Conservation (phyloP, 371 early-diverging fungal genomes). For the Rhizopus arrhizus region DNA sequence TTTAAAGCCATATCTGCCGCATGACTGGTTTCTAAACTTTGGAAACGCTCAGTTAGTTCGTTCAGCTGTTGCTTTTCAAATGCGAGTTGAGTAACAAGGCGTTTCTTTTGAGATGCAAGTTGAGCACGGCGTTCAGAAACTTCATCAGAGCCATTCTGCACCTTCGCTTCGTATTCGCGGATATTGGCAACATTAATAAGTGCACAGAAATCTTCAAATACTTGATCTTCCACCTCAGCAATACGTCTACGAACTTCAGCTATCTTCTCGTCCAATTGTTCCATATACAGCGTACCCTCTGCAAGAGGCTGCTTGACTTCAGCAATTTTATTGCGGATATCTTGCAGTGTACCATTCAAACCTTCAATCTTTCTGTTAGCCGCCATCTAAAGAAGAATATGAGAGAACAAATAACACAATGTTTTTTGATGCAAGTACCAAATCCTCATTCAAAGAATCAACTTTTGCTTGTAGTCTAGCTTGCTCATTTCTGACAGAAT, state of each 20-base stretch:
- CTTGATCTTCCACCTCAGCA: conserved; percentile 65
- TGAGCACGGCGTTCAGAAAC: conserved; percentile 71
- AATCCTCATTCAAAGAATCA: conserved; percentile 61
- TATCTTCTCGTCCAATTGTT: conserved; percentile 42
- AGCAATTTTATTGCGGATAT: conserved; percentile 16
- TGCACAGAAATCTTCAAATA: conserved; percentile 82
- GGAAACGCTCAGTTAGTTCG: conserved; percentile 65
- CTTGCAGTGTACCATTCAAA: conserved; percentile 16
- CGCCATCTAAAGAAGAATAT: conserved; percentile 15
- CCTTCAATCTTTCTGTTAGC: conserved; percentile 21
- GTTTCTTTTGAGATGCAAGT: conserved; percentile 74
- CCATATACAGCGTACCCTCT: conserved; percentile 4
- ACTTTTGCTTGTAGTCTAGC: conserved; percentile 65
- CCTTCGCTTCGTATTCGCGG: conserved; percentile 81
- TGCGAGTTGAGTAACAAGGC: conserved; percentile 71
- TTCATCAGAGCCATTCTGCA: conserved; percentile 71
- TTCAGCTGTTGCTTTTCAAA: conserved; percentile 79
- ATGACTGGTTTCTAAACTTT: conserved; percentile 48
- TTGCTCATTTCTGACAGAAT: conserved; percentile 59
- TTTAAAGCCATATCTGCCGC: conserved; percentile 34
- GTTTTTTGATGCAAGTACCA: conserved; percentile 29
- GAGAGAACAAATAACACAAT: background rate
- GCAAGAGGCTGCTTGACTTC: conserved; percentile 13
- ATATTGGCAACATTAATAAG: conserved; percentile 72
- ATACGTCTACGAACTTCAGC: conserved; percentile 54